Percentiles rank a stretch among this genome's conserved stretches.
These are phyloP conservation scores for Silene noctiflora DNA, from an alignment of 179 eudicot genomes.

Conservation along the genomic window DNA sequence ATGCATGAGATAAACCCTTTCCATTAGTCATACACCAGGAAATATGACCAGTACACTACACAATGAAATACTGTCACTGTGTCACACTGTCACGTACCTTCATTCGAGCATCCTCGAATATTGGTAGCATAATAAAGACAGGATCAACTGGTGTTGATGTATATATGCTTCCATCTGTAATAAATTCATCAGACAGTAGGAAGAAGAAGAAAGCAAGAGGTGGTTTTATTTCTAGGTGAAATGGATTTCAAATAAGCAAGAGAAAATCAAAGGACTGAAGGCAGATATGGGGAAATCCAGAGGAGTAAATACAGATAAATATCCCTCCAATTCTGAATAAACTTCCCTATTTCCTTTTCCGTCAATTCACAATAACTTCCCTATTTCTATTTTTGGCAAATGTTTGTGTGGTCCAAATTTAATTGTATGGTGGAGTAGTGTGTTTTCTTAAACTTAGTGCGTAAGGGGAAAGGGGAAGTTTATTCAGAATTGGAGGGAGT, in stretches of 20 bases:
- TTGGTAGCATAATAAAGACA: slow-evolving; percentile 77
- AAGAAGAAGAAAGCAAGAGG: not conserved
- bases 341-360: too few relatives aligned
- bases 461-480: too few relatives aligned
- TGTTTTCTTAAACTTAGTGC: too few relatives aligned
- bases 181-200: slow-evolving; percentile 8
- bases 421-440: too few relatives aligned
- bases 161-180: slow-evolving; percentile 79
- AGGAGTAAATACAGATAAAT: not conserved
- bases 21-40: not conserved
- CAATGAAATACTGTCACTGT: slow-evolving; percentile 10
- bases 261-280: not conserved
- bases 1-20: not conserved
- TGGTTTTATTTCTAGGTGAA: not conserved
- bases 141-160: slow-evolving; percentile 90
- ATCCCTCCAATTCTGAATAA: too few relatives aligned
- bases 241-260: not conserved
- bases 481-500: too few relatives aligned
- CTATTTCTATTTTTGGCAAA: too few relatives aligned
- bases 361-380: too few relatives aligned
- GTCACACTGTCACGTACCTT: slow-evolving; percentile 46
- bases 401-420: too few relatives aligned
- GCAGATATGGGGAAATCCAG: not conserved
- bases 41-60: not conserved
- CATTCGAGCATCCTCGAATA: slow-evolving; percentile 90